Percentiles rank a stretch among this genome's conserved stretches.
phyloP scores from a whole-genome alignment of 2,329 filamentous ascomycete species.

The Aspergillus japonicus region DNA sequence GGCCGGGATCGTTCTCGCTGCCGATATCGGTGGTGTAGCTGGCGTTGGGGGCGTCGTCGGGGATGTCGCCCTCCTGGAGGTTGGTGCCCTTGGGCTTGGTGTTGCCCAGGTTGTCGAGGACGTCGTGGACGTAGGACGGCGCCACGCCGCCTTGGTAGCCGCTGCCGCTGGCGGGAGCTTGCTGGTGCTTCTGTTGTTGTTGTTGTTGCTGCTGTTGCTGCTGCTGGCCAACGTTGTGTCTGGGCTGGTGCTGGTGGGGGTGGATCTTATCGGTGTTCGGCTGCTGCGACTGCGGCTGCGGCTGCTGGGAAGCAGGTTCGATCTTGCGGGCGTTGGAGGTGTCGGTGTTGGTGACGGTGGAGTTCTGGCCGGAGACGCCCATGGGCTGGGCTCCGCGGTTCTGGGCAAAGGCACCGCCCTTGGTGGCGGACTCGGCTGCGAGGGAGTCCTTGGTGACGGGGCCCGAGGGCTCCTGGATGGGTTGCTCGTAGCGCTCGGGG shows the following conservation, averaged over 20 bases:
- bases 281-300: conserved; percentile 1
- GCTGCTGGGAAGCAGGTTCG: conserved; percentile 34
- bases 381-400: conserved; percentile 57
- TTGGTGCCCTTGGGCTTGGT: conserved; percentile 54
- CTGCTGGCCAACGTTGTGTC: not conserved
- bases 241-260: not conserved
- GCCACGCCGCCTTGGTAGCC: conserved; percentile 29
- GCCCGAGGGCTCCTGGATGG: conserved; percentile 63
- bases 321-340: conserved; percentile 54
- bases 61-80: conserved; percentile 50
- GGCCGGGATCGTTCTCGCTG: conserved; percentile 54
- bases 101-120: conserved; percentile 29
- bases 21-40: conserved; percentile 56
- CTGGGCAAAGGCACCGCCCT: conserved; percentile 59
- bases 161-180: conserved; percentile 24
- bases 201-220: not conserved
- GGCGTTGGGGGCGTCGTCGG: conserved; percentile 46
- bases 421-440: conserved; percentile 67
- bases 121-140: conserved; percentile 41
- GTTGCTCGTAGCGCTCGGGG: conserved; percentile 48
- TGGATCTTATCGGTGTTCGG: not conserved
- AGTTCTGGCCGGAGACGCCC: conserved; percentile 52
- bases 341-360: conserved; percentile 57
- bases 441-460: conserved; percentile 67
- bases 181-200: not conserved